A percentile compares a stretch with the other conserved stretches of the same genome.
Evolutionary conservation across 2,329 filamentous ascomycete genomes (phyloP).

Genomic region (Decorospora gaudefroyi): DNA sequence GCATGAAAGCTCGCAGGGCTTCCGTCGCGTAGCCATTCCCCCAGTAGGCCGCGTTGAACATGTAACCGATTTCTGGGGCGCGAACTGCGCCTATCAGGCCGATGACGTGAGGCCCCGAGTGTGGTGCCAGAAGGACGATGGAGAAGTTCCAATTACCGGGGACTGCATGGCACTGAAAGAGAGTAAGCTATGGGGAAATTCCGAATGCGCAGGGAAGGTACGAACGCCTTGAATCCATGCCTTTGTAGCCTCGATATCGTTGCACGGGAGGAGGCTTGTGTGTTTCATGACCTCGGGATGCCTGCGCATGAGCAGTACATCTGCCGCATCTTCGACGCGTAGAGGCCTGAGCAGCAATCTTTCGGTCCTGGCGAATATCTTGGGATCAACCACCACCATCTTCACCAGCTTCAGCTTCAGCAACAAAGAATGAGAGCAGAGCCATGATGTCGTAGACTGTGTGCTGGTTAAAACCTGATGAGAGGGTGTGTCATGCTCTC

Average conservation of each 20-base stretch:
- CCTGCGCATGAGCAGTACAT: conserved; percentile 58
- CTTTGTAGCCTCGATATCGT: conserved; percentile 49
- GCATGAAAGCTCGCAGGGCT: conserved; percentile 50
- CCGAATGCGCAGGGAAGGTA: no score
- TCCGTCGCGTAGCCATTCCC: conserved; percentile 53
- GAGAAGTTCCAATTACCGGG: conserved; percentile 60
- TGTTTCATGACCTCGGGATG: conserved; percentile 67
- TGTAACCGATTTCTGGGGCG: conserved; percentile 51
- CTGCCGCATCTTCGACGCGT: conserved; percentile 55
- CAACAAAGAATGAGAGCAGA: conserved; percentile 5
- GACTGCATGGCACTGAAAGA: conserved; percentile 31
- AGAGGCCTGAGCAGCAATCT: conserved; percentile 62
- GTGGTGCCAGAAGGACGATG: conserved; percentile 45
- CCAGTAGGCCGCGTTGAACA: conserved; percentile 49
- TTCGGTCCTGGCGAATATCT: conserved; percentile 50
- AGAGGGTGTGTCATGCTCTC: conserved; percentile 33
- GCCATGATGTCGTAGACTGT: conserved; percentile 22
- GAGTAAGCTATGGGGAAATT: neutral
- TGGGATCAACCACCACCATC: conserved; percentile 45
- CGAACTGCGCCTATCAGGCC: conserved; percentile 51
- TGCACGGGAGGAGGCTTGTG: conserved; percentile 58
- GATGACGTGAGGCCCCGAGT: conserved; percentile 41
- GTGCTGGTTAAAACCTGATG: conserved; percentile 8
- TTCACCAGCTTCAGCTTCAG: conserved; percentile 12
- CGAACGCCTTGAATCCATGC: conserved; percentile 47